A percentile compares a stretch with the other conserved stretches of the same genome.
Evolutionary conservation across 2,329 filamentous ascomycete genomes (phyloP).

Genomic region (Tolypocladium tropicale): DNA sequence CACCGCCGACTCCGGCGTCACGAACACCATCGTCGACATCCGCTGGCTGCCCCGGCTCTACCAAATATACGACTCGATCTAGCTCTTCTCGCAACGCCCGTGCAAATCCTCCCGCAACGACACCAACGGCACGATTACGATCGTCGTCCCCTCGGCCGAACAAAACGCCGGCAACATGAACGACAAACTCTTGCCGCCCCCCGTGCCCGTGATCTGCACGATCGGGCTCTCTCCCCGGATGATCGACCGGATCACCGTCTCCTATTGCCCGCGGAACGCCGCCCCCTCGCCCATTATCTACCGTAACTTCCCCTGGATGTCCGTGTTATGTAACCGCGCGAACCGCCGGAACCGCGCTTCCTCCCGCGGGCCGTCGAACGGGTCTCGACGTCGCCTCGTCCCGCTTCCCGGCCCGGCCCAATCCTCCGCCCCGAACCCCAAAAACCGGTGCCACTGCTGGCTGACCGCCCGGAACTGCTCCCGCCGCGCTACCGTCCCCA

Average conservation of each 20-base stretch:
- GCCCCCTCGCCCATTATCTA: conserved; percentile 4
- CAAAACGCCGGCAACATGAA: conserved; percentile 9
- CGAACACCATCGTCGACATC: conserved; percentile 1
- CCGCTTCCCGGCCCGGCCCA: no score
- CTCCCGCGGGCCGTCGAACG: not conserved
- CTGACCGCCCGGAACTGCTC: conserved; percentile 6
- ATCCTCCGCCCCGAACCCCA: conserved; percentile 2
- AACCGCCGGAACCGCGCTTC: conserved; percentile 1
- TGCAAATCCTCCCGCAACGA: conserved; percentile 3
- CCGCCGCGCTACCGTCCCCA: conserved; percentile 1
- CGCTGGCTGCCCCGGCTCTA: not conserved
- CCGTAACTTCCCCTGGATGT: conserved; percentile 1
- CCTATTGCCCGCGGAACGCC: conserved; percentile 3
- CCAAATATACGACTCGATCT: conserved; percentile 1
- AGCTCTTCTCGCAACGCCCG: not conserved
- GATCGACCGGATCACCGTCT: conserved; percentile 5
- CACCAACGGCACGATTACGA: conserved; percentile 6
- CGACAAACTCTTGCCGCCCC: conserved; percentile 8
- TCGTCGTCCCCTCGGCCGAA: not conserved
- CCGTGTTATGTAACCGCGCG: not conserved
- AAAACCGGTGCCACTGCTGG: conserved; percentile 7
- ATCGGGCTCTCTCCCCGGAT: conserved; percentile 2
- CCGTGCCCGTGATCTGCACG: conserved; percentile 5
- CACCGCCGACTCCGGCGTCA: conserved; percentile 1
- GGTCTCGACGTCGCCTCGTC: no score